Evolutionary conservation across 768 basidiomycete species (phyloP).

Genomic region (Ramaria sp.): DNA sequence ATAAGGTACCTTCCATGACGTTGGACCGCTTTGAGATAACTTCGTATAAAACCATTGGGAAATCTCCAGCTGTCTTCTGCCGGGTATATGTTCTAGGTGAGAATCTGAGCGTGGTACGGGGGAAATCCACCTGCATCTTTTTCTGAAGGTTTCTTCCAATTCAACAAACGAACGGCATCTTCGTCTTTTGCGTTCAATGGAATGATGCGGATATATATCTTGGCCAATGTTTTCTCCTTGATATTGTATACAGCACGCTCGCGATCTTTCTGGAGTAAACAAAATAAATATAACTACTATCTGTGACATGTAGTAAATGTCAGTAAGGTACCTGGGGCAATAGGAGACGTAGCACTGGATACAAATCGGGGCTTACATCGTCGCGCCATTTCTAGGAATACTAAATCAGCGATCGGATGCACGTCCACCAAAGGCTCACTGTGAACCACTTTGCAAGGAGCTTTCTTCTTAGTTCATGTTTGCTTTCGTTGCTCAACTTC

Average conservation of each 20-base stretch:
- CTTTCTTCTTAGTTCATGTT: constrained; percentile 55
- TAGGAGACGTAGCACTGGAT: constrained; percentile 75
- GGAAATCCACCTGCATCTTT: constrained; percentile 37
- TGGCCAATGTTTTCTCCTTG: constrained; percentile 92
- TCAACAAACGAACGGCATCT: constrained; percentile 70
- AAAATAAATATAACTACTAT: background rate
- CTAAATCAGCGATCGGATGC: constrained; percentile 8
- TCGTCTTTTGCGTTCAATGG: constrained; percentile 71
- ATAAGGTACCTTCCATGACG: constrained; percentile 60
- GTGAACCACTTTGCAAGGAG: constrained; percentile 71
- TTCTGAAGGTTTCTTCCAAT: constrained; percentile 84
- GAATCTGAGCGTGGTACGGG: background rate
- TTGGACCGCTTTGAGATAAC: constrained; percentile 80
- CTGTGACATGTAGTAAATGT: too few species aligned
- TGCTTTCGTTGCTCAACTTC: constrained; percentile 59
- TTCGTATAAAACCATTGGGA: constrained; percentile 77
- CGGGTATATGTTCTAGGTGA: constrained; percentile 18
- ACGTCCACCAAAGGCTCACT: constrained; percentile 33
- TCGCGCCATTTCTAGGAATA: constrained; percentile 67
- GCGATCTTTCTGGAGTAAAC: constrained; percentile 66
- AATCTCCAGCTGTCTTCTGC: constrained; percentile 74
- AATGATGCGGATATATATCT: constrained; percentile 83
- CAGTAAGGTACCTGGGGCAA: constrained; percentile 61
- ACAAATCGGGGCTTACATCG: constrained; percentile 73
- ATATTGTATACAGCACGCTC: constrained; percentile 88